Evolutionary conservation across 495 filamentous ascomycete genomes (phyloP).

Genomic region (Penicillium bovifimosum): DNA sequence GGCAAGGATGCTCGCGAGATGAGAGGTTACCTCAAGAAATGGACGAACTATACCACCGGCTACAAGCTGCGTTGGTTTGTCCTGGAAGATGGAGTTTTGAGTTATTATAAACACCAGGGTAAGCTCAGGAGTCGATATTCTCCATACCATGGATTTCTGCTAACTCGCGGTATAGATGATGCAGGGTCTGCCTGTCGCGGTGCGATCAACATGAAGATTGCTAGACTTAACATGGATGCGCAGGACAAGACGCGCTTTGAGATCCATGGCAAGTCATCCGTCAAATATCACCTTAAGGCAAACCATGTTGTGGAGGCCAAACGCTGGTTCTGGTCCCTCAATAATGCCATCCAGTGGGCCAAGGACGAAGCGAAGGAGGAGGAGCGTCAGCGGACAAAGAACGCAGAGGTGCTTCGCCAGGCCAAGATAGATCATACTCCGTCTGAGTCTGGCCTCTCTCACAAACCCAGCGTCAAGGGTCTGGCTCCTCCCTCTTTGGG

Average conservation of each 20-base stretch:
- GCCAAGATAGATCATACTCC: conserved; percentile 57
- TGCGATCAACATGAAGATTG: conserved; percentile 97
- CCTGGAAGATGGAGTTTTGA: conserved; percentile 91
- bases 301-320: conserved; percentile 70
- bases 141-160: neutral
- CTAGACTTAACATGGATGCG: conserved; percentile 87
- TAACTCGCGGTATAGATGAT: conserved; percentile 56
- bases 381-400: conserved; percentile 64
- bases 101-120: conserved; percentile 98
- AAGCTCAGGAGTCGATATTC: conserved; percentile 7
- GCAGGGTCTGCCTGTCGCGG: conserved; percentile 69
- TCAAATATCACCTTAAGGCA: conserved; percentile 95
- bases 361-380: conserved; percentile 95
- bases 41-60: conserved; percentile 96
- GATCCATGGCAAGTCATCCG: conserved; percentile 95
- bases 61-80: conserved; percentile 98
- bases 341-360: conserved; percentile 96
- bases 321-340: conserved; percentile 90
- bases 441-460: conserved; percentile 29
- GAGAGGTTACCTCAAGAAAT: conserved; percentile 98
- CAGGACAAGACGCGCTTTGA: conserved; percentile 97
- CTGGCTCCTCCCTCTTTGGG: conserved; percentile 31
- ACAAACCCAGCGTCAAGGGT: conserved; percentile 36
- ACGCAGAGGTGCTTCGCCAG: conserved; percentile 70
- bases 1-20: conserved; percentile 89